These are phyloP conservation scores for Pythium phragmiticola DNA, from an alignment of 352 stramenopile species.

Conservation along the genomic window DNA sequence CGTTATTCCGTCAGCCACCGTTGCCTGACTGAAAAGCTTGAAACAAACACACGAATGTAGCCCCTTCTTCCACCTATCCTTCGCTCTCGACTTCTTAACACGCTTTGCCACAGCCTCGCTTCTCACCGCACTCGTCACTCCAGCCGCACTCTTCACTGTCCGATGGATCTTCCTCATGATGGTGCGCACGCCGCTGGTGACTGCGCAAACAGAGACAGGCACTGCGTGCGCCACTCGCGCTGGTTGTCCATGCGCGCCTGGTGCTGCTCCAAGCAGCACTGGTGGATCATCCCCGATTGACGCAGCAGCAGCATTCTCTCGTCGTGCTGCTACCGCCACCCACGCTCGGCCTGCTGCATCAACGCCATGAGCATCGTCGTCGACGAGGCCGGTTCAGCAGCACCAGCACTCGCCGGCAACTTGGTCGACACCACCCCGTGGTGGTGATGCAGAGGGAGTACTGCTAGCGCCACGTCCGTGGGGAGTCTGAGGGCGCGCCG, in stretches of 20 bases:
- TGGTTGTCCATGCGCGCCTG: background rate
- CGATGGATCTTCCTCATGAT: background rate
- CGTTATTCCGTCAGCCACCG: too few relatives aligned
- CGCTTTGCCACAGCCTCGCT: too few relatives aligned
- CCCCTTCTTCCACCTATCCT: too few relatives aligned
- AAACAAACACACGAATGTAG: too few relatives aligned
- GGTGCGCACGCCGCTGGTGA: background rate
- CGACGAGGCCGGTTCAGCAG: background rate
- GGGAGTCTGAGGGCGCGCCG: too few relatives aligned
- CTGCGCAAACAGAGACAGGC: background rate
- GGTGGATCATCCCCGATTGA: background rate
- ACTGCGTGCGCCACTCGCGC: background rate
- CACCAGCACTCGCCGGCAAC: too few relatives aligned
- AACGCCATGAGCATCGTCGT: background rate
- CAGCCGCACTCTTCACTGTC: background rate
- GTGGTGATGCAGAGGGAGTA: too few relatives aligned
- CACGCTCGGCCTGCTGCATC: background rate
- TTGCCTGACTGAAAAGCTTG: too few relatives aligned
- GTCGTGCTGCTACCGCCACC: background rate
- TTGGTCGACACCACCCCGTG: too few relatives aligned
- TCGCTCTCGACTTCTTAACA: too few relatives aligned
- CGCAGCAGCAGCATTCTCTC: background rate
- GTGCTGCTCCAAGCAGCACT: background rate
- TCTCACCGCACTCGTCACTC: too few relatives aligned
- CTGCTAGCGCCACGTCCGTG: too few relatives aligned